A percentile compares a stretch with the other conserved stretches of the same genome.
phyloP scores from a whole-genome alignment of 352 stramenopile genomes.

The Phytophthora macrochlamydospora region DNA sequence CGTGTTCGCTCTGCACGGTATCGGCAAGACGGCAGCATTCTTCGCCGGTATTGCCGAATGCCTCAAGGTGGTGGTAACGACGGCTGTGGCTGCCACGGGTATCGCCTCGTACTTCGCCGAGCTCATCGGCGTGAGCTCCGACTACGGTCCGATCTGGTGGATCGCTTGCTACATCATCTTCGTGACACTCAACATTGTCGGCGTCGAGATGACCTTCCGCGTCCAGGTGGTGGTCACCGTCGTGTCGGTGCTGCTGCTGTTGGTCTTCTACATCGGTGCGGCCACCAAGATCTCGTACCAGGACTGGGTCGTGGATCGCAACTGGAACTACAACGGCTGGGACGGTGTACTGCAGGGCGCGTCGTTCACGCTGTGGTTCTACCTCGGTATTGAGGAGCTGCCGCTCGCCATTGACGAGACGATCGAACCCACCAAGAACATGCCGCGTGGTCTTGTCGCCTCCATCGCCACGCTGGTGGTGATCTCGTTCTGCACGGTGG shows the following conservation, averaged over 20 bases:
- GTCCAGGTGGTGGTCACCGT: slow-evolving; percentile 51
- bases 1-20: slow-evolving; percentile 58
- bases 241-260: slow-evolving; percentile 47
- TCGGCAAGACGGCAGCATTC: slow-evolving; percentile 46
- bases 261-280: slow-evolving; percentile 59
- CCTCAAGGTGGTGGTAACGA: slow-evolving; percentile 61
- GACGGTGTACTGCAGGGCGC: slow-evolving; percentile 49
- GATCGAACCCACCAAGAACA: slow-evolving; percentile 61
- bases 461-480: slow-evolving; percentile 53
- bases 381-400: slow-evolving; percentile 37
- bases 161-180: slow-evolving; percentile 58
- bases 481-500: slow-evolving; percentile 53
- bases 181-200: slow-evolving; percentile 48
- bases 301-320: slow-evolving; percentile 43
- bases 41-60: slow-evolving; percentile 57
- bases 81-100: slow-evolving; percentile 50
- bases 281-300: slow-evolving; percentile 51
- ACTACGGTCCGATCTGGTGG: slow-evolving; percentile 49
- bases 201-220: slow-evolving; percentile 62
- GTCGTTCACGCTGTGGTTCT: slow-evolving; percentile 63
- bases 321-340: slow-evolving; percentile 56
- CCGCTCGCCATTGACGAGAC: slow-evolving; percentile 63
- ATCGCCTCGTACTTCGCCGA: slow-evolving; percentile 61
- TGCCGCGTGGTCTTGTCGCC: slow-evolving; percentile 49
- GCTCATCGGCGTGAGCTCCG: slow-evolving; percentile 34